Percentiles rank a stretch among this genome's conserved stretches.
These are phyloP conservation scores for Dothistroma septosporum DNA, from an alignment of 2,329 filamentous ascomycete genomes.

Conservation along the genomic window DNA sequence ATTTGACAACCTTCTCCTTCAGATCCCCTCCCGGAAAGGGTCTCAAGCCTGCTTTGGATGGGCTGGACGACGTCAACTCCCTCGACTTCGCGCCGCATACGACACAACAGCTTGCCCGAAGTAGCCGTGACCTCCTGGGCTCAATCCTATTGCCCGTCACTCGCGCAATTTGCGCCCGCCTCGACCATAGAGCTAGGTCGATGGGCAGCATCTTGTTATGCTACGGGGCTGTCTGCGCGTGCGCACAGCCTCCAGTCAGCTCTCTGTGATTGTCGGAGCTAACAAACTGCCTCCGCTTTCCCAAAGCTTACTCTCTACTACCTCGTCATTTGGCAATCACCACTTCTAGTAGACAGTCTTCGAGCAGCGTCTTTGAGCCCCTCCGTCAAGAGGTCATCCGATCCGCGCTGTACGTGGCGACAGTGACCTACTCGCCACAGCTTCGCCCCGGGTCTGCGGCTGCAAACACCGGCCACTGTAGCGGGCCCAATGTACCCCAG, in stretches of 20 bases:
- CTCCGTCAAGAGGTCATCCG: background rate
- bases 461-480: slow-evolving; percentile 6
- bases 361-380: background rate
- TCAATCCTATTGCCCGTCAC: slow-evolving; percentile 6
- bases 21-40: slow-evolving; percentile 12
- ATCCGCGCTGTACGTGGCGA: slow-evolving; percentile 5
- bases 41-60: slow-evolving; percentile 17
- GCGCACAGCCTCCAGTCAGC: slow-evolving; percentile 18
- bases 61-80: slow-evolving; percentile 20
- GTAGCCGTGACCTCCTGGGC: slow-evolving; percentile 6
- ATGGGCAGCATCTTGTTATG: slow-evolving; percentile 14
- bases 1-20: slow-evolving; percentile 9
- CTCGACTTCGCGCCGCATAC: slow-evolving; percentile 20
- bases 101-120: slow-evolving; percentile 13
- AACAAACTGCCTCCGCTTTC: slow-evolving; percentile 23
- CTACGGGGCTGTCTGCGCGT: slow-evolving; percentile 13
- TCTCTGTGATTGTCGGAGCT: slow-evolving; percentile 23
- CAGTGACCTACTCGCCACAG: slow-evolving; percentile 8
- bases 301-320: slow-evolving; percentile 20
- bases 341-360: slow-evolving; percentile 2
- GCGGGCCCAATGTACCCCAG: slow-evolving; percentile 24
- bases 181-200: background rate
- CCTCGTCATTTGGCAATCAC: slow-evolving; percentile 23
- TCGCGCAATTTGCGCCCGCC: slow-evolving; percentile 14
- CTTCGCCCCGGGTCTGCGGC: background rate